phyloP scores from a whole-genome alignment of 805 yeast species.

The Saccharomyces mikatae region DNA sequence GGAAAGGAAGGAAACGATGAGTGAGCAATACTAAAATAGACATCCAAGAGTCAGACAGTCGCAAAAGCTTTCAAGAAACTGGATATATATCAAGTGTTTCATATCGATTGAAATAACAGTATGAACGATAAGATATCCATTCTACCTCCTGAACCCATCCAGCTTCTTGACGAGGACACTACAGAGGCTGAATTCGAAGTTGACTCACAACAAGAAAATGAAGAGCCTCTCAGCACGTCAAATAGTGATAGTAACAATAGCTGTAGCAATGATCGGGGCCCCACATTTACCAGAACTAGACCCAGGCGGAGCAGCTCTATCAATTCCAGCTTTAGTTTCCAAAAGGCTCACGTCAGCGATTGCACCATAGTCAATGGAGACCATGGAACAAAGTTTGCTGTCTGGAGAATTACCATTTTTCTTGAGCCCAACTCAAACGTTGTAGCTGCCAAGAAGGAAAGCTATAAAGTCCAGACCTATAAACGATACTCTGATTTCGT shows the following conservation, averaged over 20 bases:
- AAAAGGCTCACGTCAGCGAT: conserved; percentile 17
- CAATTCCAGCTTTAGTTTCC: conserved; percentile 9
- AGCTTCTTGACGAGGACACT: conserved; percentile 14
- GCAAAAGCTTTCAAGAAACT: neutral
- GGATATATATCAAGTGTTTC: neutral
- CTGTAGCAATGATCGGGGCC: neutral
- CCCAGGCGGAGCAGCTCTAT: conserved; percentile 5
- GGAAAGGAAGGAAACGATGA: neutral
- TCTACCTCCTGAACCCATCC: conserved; percentile 24
- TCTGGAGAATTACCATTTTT: conserved; percentile 24
- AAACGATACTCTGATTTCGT: conserved; percentile 63
- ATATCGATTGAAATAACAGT: neutral
- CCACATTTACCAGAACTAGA: neutral
- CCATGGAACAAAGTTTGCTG: conserved; percentile 20
- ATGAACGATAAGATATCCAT: conserved; percentile 9
- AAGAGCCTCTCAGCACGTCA: neutral
- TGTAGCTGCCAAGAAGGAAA: neutral
- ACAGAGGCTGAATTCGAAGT: neutral
- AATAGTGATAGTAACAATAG: neutral
- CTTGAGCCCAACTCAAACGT: conserved; percentile 6
- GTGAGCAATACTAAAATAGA: neutral
- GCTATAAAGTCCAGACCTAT: conserved; percentile 34
- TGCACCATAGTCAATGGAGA: conserved; percentile 25
- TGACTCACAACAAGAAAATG: conserved; percentile 4
- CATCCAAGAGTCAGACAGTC: neutral